Evolutionary conservation across 495 filamentous ascomycete species (phyloP), one percentile per base, ranked within the genome.

Genomic region (Venustampulla echinocandica): DNA sequence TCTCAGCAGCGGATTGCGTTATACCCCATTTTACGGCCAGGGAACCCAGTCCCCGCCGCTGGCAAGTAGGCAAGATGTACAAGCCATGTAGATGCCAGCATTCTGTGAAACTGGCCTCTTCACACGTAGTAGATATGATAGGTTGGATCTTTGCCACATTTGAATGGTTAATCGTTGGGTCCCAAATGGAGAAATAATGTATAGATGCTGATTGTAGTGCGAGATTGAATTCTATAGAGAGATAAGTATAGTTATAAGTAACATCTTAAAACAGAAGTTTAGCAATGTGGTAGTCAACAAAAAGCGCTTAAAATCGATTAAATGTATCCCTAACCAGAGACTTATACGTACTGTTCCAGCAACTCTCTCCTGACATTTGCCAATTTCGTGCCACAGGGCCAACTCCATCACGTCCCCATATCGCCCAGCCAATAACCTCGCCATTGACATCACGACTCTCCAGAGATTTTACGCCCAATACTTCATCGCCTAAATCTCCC

Each of bases 371-470:
- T 30, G 7, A n/a, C 27, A 7, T n/a, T 30, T 30, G 7, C 27
- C 27, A n/a, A n/a, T n/a, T n/a, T n/a, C n/a, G n/a, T n/a, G n/a
- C n/a, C n/a, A n/a, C n/a, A n/a, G n/a, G n/a, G n/a, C n/a, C 10
- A 7, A 10, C 17, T 17, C 35, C 35, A 6, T 38, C 35, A 10
- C 35, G 7, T 38, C 15, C 17, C 35, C 35, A 38, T 9, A 38
- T 38, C 35, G 35, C 35, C 35, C 7, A 38, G 7, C 35, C 35
- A 19, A 38, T 15, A 38, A 38, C 35, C 35, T 38, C 35, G 15
- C 15, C 15, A n/a, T 15, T 6, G 6, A 19, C 35, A 38, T 38
- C 11, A 38, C 35, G 11, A 9, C 9, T 15, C 15, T 10, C 17
- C n/a, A n/a, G n/a, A n/a, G n/a, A n/a, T 10, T 38, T 17, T 15